Evolutionary conservation across 805 yeast genomes (phyloP), one percentile per base, ranked within the genome.

Genomic region (Metschnikowia koreensis): DNA sequence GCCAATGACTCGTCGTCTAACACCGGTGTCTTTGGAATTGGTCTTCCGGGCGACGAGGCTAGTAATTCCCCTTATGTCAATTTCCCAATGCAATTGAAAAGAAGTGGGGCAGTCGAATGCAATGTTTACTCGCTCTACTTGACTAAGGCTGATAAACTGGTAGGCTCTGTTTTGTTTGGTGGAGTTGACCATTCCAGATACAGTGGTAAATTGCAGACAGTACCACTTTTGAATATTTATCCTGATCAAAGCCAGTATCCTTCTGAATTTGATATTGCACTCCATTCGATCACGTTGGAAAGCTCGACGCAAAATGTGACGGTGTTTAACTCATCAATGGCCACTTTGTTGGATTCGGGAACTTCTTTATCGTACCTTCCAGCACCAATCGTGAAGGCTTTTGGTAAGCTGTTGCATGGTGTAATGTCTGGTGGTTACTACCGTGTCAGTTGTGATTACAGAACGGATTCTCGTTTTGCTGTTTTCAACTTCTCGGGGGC

Each of bases 401-500:
- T 68, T 36, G 63, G 56, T 10, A 27, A 37, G 31, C 27, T 42
- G 41, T 12, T 49, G 16, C 40, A 28, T 12, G 52, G 41, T 29
- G 37, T 38, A 17, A 9, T 5, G 10, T 5, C n/a, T 10, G 12
- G 33, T 8, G 51, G 49, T 3, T 29, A 29, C 37, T 56, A 55
- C 44, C 17, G 9, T 11, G 54, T 53, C 11, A 42, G 41, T 40
- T 57, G 60, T 37, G 31, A 17, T 31, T 55, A 53, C 53, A 41
- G 50, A 29, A 33, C 50, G 16, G 27, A 42, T 42, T 31, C 44
- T 1, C 45, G 44, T 4, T 48, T 28, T 26, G 45, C 43, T 10
- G 55, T 50, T 38, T 81, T 81, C 57, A 69, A 79, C 57, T 82
- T 87, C 67, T 81, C 82, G 53, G 91, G 89, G 6, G 63, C 73